Conservation (phyloP, 495 filamentous ascomycete species). For the Penicillium fimorum region DNA sequence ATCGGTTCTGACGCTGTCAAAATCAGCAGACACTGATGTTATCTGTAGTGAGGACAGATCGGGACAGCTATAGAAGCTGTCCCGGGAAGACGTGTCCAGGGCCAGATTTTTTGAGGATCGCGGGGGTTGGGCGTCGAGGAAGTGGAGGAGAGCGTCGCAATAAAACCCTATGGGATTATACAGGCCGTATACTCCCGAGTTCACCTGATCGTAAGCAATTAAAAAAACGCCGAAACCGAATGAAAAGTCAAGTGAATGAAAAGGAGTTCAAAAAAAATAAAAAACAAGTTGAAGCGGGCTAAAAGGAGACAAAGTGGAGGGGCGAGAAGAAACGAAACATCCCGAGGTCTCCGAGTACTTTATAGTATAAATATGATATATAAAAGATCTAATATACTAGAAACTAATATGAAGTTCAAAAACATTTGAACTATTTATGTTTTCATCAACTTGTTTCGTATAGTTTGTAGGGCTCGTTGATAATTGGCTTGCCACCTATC, state of each 20-base stretch:
- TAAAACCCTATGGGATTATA: conserved; percentile 22
- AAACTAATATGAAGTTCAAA: no score
- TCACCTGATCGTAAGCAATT: neutral
- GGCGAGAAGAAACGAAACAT: conserved; percentile 5
- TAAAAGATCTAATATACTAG: neutral
- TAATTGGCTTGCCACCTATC: conserved; percentile 19
- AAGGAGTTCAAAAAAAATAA: conserved; percentile 5
- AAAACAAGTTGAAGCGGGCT: conserved; percentile 7
- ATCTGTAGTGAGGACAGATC: conserved; percentile 47
- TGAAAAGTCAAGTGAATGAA: conserved; percentile 3
- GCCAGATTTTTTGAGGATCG: conserved; percentile 45
- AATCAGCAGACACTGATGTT: conserved; percentile 9
- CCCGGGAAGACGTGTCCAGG: conserved; percentile 44
- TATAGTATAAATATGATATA: neutral
- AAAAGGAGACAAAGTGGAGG: conserved; percentile 14
- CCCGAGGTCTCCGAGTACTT: conserved; percentile 11
- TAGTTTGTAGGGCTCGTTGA: neutral
- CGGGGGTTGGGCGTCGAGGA: conserved; percentile 27
- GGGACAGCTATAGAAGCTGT: conserved; percentile 53
- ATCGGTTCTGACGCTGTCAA: conserved; percentile 31
- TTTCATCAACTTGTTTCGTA: neutral
- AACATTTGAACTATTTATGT: neutral
- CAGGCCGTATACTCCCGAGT: conserved; percentile 11
- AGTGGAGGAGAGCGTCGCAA: conserved; percentile 23
- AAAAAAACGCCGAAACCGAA: conserved; percentile 3